A percentile compares a stretch with the other conserved stretches of the same genome.
phyloP scores from a whole-genome alignment of 148 eudicot genomes.

The Heliosperma pusillum region DNA sequence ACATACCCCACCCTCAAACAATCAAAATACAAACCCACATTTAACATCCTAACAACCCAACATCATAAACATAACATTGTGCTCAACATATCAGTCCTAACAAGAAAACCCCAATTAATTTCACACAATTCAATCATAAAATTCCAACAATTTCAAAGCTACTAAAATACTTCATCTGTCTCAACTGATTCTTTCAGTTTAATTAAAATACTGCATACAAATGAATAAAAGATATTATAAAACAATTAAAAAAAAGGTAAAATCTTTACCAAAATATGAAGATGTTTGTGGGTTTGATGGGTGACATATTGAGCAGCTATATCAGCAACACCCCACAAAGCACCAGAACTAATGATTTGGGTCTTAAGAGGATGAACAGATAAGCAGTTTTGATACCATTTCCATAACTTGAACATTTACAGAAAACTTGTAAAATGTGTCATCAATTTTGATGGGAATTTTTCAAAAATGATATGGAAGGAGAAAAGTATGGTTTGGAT shows the following conservation, averaged over 20 bases:
- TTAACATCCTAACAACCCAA: not conserved
- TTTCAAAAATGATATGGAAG: too few species aligned
- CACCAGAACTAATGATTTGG: slow-evolving; percentile 70
- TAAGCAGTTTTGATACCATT: slow-evolving; percentile 74
- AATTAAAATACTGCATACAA: not conserved
- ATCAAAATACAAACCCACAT: not conserved
- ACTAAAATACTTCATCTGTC: not conserved
- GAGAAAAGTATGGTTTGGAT: not conserved
- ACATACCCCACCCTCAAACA: not conserved
- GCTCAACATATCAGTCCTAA: not conserved
- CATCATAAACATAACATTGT: not conserved
- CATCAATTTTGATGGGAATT: not conserved
- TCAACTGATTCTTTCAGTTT: too few species aligned
- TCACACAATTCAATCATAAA: not conserved
- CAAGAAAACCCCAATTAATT: not conserved
- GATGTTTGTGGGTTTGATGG: slow-evolving; percentile 30
- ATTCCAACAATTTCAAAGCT: not conserved
- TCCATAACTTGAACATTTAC: slow-evolving; percentile 63
- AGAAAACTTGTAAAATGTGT: not conserved
- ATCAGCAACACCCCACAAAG: slow-evolving; percentile 77
- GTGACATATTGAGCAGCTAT: slow-evolving; percentile 67
- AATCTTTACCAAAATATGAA: slow-evolving; percentile 19
- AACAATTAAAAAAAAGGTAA: not conserved
- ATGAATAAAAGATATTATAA: not conserved
- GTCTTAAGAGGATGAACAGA: slow-evolving; percentile 72